Conservation (phyloP, 2,329 filamentous ascomycete genomes). For the Pestalotiopsis sp. region DNA sequence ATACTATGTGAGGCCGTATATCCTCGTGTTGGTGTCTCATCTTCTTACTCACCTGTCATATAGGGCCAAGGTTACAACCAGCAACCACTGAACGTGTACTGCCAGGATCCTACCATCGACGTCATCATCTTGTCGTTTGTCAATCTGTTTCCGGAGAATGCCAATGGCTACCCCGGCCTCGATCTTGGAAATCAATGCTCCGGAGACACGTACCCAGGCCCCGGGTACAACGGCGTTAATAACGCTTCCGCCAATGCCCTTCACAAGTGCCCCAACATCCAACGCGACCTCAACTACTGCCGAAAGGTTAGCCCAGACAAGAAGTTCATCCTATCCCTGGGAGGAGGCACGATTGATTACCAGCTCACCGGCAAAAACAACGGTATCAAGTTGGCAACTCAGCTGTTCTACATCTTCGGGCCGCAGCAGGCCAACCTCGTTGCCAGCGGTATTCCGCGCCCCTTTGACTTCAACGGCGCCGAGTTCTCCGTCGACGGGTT, state of each 20-base stretch:
- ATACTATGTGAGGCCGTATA: constrained; percentile 39
- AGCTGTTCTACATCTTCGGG: constrained; percentile 43
- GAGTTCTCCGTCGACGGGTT: constrained; percentile 30
- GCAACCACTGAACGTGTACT: constrained; percentile 37
- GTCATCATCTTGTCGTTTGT: constrained; percentile 47
- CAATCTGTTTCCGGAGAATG: constrained; percentile 41
- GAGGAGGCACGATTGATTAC: constrained; percentile 46
- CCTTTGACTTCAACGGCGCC: constrained; percentile 29
- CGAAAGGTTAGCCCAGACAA: constrained; percentile 53
- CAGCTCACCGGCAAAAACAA: constrained; percentile 38
- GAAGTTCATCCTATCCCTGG: constrained; percentile 67
- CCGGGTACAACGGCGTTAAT: constrained; percentile 34
- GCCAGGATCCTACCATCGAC: constrained; percentile 40
- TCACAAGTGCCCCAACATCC: constrained; percentile 36
- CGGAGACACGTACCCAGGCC: constrained; percentile 29
- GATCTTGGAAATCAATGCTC: constrained; percentile 46
- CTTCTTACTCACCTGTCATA: background rate
- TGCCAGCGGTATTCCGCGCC: constrained; percentile 26
- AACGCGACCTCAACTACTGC: constrained; percentile 46
- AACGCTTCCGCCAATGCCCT: constrained; percentile 34
- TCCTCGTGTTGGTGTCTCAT: background rate
- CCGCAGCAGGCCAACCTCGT: constrained; percentile 35
- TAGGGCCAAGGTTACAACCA: constrained; percentile 44
- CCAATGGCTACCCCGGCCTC: constrained; percentile 42
- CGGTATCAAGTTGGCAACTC: constrained; percentile 37